phyloP scores from a whole-genome alignment of 306 rosid species.

The Citrullus mucosospermus region DNA sequence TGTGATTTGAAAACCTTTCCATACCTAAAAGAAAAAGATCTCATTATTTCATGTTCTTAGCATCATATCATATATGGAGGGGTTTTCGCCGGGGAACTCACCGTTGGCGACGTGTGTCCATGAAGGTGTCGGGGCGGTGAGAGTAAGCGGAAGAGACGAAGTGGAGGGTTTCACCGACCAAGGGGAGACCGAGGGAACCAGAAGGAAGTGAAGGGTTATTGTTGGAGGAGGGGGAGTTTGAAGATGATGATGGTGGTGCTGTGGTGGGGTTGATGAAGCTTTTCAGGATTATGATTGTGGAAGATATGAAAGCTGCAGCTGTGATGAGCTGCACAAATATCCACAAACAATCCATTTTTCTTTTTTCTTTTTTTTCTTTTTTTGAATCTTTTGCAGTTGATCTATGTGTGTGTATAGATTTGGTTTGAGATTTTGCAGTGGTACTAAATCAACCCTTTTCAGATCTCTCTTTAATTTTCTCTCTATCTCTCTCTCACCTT shows the following conservation, averaged over 20 bases:
- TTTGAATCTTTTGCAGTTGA: neutral
- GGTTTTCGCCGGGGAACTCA: neutral
- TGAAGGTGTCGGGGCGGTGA: conserved; percentile 74
- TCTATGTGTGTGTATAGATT: neutral
- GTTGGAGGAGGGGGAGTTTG: neutral
- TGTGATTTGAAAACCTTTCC: conserved; percentile 82
- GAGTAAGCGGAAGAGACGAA: conserved; percentile 71
- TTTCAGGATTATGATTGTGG: conserved; percentile 1
- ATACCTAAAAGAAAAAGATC: conserved; percentile 23
- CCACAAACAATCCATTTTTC: neutral
- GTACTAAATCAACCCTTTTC: neutral
- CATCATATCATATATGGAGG: too few relatives aligned
- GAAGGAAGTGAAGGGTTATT: conserved; percentile 29
- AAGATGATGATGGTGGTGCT: neutral
- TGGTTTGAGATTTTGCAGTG: neutral
- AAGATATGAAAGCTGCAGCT: conserved; percentile 5
- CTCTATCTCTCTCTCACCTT: neutral
- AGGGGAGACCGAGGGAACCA: conserved; percentile 63
- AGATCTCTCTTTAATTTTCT: too few relatives aligned
- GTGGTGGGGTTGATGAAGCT: neutral
- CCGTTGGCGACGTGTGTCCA: conserved; percentile 33
- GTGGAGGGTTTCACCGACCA: conserved; percentile 80
- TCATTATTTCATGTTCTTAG: neutral
- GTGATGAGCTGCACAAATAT: neutral
- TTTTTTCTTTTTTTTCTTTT: neutral